These are phyloP conservation scores for Plasmodium reichenowi DNA, from an alignment of 169 alveolate genomes.

Conservation along the genomic window DNA sequence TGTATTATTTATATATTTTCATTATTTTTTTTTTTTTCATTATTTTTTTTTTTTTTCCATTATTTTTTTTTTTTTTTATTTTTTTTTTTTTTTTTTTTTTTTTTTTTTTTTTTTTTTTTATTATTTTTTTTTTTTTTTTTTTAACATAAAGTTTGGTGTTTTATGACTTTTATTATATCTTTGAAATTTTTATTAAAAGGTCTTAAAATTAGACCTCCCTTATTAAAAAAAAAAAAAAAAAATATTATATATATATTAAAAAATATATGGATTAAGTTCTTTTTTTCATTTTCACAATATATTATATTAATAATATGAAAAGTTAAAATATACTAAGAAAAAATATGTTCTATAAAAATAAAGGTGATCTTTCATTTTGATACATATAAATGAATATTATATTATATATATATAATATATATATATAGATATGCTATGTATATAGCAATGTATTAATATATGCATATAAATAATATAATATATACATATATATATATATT, in stretches of 20 bases:
- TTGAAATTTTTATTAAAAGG: background rate
- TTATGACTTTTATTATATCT: background rate
- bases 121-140: background rate
- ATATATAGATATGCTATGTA: no score
- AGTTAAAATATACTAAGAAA: no score
- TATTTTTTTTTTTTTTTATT: background rate
- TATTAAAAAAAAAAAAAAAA: background rate
- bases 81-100: background rate
- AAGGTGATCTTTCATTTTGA: no score
- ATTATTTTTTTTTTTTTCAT: background rate
- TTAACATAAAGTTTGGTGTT: background rate
- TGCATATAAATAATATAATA: no score
- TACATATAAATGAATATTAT: no score
- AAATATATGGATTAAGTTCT: background rate
- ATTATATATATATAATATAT: no score
- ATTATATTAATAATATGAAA: background rate
- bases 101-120: background rate
- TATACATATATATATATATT: no score
- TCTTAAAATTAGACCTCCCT: slow-evolving; percentile 17
- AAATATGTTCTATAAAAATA: no score
- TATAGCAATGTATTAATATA: no score
- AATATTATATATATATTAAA: background rate
- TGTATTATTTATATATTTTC: background rate
- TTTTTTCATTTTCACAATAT: background rate
- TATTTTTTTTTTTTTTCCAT: background rate